A percentile compares a stretch with the other conserved stretches of the same genome.
These are phyloP conservation scores for Zangia roseola DNA, from an alignment of 768 basidiomycete species.

Conservation along the genomic window DNA sequence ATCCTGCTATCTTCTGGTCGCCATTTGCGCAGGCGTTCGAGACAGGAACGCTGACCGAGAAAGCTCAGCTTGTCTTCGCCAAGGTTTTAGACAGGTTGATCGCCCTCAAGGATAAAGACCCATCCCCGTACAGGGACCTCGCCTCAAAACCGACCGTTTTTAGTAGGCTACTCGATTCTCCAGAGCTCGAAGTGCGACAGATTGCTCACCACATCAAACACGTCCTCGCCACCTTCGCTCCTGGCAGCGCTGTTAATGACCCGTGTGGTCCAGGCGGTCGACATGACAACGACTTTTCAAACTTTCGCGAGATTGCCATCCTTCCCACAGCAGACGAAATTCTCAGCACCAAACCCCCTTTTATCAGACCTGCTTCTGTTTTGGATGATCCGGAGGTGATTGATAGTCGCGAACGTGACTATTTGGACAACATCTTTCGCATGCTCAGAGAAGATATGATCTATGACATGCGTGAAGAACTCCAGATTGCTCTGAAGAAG, in stretches of 20 bases:
- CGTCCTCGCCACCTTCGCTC: conserved; percentile 30
- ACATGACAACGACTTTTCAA: conserved; percentile 66
- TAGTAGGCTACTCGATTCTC: conserved; percentile 25
- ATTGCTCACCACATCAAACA: conserved; percentile 45
- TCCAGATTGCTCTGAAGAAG: conserved; percentile 42
- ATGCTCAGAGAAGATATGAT: conserved; percentile 66
- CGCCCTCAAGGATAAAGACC: conserved; percentile 33
- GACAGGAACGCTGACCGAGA: conserved; percentile 28
- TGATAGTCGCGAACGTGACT: conserved; percentile 39
- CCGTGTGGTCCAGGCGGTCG: conserved; percentile 53
- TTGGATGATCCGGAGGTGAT: conserved; percentile 45
- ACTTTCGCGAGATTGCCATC: conserved; percentile 61
- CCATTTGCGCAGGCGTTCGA: conserved; percentile 36
- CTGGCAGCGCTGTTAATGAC: conserved; percentile 20
- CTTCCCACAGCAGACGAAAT: conserved; percentile 67
- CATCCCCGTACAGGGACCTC: conserved; percentile 38
- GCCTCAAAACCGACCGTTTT: conserved; percentile 34
- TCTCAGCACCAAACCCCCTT: conserved; percentile 43
- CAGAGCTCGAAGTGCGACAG: conserved; percentile 25
- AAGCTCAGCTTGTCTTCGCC: conserved; percentile 42
- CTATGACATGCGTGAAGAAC: conserved; percentile 56
- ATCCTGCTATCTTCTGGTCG: conserved; percentile 55
- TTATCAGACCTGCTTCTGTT: conserved; percentile 46
- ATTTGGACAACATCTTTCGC: conserved; percentile 67
- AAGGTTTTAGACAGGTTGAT: conserved; percentile 51